phyloP scores from a whole-genome alignment of 2,329 filamentous ascomycete species.

The Cryphonectria parasitica region DNA sequence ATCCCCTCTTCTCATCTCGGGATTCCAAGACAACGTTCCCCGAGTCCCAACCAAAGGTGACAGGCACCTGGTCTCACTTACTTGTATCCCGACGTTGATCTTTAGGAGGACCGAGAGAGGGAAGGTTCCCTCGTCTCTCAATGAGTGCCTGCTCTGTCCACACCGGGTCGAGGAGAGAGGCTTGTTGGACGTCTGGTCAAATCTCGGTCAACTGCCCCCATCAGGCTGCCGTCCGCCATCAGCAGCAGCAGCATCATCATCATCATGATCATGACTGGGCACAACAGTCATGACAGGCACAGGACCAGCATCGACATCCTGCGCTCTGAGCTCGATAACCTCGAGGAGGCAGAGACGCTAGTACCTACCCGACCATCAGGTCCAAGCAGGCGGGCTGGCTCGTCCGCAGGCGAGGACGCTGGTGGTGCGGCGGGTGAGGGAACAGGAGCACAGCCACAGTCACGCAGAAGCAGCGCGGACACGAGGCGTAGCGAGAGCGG shows the following conservation, averaged over 20 bases:
- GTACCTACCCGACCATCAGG: conserved; percentile 10
- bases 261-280: conserved; percentile 31
- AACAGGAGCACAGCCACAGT: not conserved
- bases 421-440: not conserved
- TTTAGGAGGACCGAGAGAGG: not conserved
- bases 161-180: not conserved
- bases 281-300: conserved; percentile 27
- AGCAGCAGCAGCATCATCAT: too few relatives aligned
- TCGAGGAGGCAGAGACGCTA: conserved; percentile 31
- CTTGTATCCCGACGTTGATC: not conserved
- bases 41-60: not conserved
- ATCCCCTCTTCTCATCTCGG: not conserved
- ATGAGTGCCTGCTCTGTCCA: not conserved
- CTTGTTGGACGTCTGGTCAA: not conserved
- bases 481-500: conserved; percentile 23
- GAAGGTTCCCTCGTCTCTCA: not conserved
- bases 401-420: not conserved
- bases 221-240: not conserved
- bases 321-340: conserved; percentile 35
- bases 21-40: not conserved
- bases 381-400: not conserved
- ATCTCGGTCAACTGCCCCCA: not conserved
- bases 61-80: not conserved
- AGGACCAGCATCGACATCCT: conserved; percentile 30
- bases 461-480: conserved; percentile 15